Evolutionary conservation across 176 grass and related monocot species (phyloP).

Genomic region (Phoenix roebelenii): DNA sequence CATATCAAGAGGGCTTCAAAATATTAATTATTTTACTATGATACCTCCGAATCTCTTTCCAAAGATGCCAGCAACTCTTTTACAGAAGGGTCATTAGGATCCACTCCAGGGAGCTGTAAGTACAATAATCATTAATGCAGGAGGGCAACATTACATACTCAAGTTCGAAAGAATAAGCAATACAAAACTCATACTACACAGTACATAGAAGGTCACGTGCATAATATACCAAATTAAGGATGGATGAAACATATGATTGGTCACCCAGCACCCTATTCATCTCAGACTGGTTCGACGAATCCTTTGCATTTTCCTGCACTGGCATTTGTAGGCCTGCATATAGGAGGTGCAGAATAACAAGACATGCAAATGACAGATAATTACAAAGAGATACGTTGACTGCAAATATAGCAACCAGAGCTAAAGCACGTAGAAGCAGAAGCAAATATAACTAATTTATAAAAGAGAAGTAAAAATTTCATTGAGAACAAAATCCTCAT

Average conservation of each 20-base stretch:
- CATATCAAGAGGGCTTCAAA: too few relatives aligned
- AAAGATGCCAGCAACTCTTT: slow-evolving; percentile 88
- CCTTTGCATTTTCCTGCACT: slow-evolving; percentile 49
- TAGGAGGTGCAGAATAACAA: too few relatives aligned
- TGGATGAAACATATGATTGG: slow-evolving; percentile 90
- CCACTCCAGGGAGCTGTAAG: slow-evolving; percentile 92
- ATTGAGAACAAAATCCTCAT: too few relatives aligned
- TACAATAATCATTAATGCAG: not conserved
- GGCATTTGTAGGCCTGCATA: slow-evolving; percentile 93
- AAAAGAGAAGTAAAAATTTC: too few relatives aligned
- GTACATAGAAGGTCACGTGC: slow-evolving; percentile 4
- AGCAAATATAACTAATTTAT: too few relatives aligned
- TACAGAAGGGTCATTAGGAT: slow-evolving; percentile 94
- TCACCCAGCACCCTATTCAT: slow-evolving; percentile 87
- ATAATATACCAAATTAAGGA: slow-evolving; percentile 67
- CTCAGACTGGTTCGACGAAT: slow-evolving; percentile 47
- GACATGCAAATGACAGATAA: too few relatives aligned
- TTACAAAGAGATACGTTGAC: too few relatives aligned
- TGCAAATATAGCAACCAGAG: too few relatives aligned
- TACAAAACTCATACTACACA: not conserved
- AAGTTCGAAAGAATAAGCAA: too few relatives aligned
- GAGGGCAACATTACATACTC: too few relatives aligned
- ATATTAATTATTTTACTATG: too few relatives aligned
- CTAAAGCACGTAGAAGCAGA: too few relatives aligned
- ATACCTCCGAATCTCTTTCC: slow-evolving; percentile 66